phyloP scores from a whole-genome alignment of 2,329 filamentous ascomycete species.

The Cercospora canescens region DNA sequence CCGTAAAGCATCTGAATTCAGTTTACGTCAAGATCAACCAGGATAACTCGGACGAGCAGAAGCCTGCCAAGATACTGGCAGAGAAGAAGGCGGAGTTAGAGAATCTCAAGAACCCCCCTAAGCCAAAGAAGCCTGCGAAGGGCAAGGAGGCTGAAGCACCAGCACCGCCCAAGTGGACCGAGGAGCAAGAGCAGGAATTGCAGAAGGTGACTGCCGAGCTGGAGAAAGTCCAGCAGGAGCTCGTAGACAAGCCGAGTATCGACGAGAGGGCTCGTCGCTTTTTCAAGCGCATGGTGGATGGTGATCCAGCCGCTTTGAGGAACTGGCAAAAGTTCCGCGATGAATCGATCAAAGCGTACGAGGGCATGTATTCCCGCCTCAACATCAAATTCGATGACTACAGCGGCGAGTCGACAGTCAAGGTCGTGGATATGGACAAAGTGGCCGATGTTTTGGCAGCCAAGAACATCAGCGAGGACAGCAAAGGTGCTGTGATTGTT shows the following conservation, averaged over 20 bases:
- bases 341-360: constrained; percentile 64
- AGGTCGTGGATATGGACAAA: constrained; percentile 60
- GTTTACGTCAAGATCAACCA: constrained; percentile 76
- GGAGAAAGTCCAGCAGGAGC: constrained; percentile 49
- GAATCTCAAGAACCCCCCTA: constrained; percentile 40
- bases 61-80: constrained; percentile 56
- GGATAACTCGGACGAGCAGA: constrained; percentile 64
- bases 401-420: constrained; percentile 68
- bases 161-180: constrained; percentile 36
- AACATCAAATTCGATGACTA: constrained; percentile 68
- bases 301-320: constrained; percentile 58
- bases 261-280: constrained; percentile 74
- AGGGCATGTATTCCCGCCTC: constrained; percentile 62
- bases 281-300: constrained; percentile 69
- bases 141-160: constrained; percentile 47
- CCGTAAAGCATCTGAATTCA: constrained; percentile 79
- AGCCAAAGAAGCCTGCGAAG: constrained; percentile 42
- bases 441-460: constrained; percentile 61
- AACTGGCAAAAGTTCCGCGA: constrained; percentile 66
- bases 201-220: constrained; percentile 49
- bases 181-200: constrained; percentile 51
- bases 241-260: constrained; percentile 55
- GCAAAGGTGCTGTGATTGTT: constrained; percentile 66
- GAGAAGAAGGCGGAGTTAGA: constrained; percentile 45
- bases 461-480: constrained; percentile 62